Percentiles rank a stretch among this genome's conserved stretches.
These are phyloP conservation scores for Talaromyces nanjingensis DNA, from an alignment of 495 filamentous ascomycete genomes.

Conservation along the genomic window DNA sequence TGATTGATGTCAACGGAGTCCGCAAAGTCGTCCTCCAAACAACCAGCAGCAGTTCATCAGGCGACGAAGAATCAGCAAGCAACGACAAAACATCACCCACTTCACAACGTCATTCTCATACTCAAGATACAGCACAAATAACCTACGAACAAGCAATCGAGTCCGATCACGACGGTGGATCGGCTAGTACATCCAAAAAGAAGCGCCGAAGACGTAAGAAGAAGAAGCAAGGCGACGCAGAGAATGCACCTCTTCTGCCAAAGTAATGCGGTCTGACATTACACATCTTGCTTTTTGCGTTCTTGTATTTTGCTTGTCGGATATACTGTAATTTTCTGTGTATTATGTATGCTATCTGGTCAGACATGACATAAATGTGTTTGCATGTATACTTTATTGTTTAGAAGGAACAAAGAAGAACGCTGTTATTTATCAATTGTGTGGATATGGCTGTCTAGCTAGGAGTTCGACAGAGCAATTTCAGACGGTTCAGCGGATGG, in stretches of 20 bases:
- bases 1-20: constrained; percentile 72
- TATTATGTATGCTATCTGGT: neutral
- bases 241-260: constrained; percentile 6
- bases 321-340: neutral
- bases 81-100: neutral
- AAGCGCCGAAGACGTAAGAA: constrained; percentile 10
- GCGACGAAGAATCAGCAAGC: constrained; percentile 17
- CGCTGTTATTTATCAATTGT: neutral
- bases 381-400: neutral
- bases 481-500: neutral
- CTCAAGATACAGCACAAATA: neutral
- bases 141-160: neutral
- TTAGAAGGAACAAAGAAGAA: neutral
- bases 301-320: neutral
- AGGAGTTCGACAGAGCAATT: neutral
- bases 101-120: neutral
- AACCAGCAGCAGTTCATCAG: constrained; percentile 47
- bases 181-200: constrained; percentile 1
- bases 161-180: neutral
- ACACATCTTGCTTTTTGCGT: neutral
- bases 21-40: constrained; percentile 81
- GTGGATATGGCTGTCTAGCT: neutral
- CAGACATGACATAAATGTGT: neutral
- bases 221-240: neutral
- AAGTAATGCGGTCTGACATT: neutral